These are phyloP conservation scores for Ceriops decandra DNA, from an alignment of 345 rosid species.

Conservation along the genomic window DNA sequence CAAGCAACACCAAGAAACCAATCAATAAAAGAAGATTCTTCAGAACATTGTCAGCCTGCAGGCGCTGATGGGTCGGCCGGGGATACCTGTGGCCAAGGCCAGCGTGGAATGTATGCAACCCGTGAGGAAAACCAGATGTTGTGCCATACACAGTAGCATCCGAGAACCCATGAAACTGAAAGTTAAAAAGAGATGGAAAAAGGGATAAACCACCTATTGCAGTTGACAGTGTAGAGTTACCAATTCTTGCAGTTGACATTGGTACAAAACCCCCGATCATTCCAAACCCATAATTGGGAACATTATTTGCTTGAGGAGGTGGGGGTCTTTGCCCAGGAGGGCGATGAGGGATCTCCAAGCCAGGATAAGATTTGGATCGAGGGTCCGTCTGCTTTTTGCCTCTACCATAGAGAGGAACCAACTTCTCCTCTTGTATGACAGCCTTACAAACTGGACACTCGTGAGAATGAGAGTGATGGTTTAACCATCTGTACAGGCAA, in stretches of 20 bases:
- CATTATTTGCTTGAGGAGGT: conserved; percentile 42
- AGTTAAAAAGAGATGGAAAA: conserved; percentile 68
- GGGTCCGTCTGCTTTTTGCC: conserved; percentile 77
- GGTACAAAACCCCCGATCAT: conserved; percentile 72
- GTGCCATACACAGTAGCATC: conserved; percentile 68
- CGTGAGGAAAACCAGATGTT: conserved; percentile 57
- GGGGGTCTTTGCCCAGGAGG: conserved; percentile 76
- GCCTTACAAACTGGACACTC: conserved; percentile 98
- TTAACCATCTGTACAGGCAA: conserved; percentile 78
- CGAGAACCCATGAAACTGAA: conserved; percentile 69
- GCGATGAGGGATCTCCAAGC: conserved; percentile 58
- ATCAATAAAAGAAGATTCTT: conserved; percentile 53
- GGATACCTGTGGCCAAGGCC: conserved; percentile 47
- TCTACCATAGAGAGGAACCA: conserved; percentile 94
- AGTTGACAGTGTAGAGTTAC: conserved; percentile 57
- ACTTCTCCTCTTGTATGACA: conserved; percentile 73
- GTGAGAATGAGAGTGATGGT: conserved; percentile 75
- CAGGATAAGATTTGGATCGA: conserved; percentile 61
- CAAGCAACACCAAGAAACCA: conserved; percentile 51
- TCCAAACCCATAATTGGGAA: conserved; percentile 55
- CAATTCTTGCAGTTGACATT: conserved; percentile 54
- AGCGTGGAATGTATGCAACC: conserved; percentile 48
- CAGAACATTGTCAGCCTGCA: conserved; percentile 47
- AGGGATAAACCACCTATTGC: conserved; percentile 62
- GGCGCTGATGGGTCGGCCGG: conserved; percentile 32